Conservation (phyloP, 371 early-diverging fungal genomes). For the Haplosporangium sp. region DNA sequence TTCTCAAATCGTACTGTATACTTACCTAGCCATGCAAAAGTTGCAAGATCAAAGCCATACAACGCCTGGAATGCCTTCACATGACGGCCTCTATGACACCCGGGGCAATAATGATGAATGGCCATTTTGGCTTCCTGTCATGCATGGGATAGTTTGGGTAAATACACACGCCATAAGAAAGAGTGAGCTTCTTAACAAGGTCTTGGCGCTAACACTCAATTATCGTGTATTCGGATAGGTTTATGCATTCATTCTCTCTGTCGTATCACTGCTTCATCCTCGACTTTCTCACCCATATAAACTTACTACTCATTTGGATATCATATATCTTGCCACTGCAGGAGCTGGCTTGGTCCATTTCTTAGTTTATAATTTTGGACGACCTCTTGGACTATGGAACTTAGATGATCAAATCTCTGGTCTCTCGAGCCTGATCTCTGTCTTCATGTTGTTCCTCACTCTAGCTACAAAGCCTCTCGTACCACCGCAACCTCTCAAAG, state of each 20-base stretch:
- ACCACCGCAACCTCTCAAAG: constrained; percentile 46
- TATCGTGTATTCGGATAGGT: constrained; percentile 22
- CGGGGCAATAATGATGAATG: constrained; percentile 37
- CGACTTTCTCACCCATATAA: constrained; percentile 48
- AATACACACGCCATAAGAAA: neutral
- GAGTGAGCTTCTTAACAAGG: neutral
- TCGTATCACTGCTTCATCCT: constrained; percentile 50
- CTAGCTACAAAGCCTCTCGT: constrained; percentile 54
- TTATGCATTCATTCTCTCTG: constrained; percentile 45
- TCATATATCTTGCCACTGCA: constrained; percentile 50
- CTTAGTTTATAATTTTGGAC: constrained; percentile 38
- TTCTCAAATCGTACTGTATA: constrained; percentile 37
- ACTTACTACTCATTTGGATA: constrained; percentile 46
- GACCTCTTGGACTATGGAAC: constrained; percentile 49
- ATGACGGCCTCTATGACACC: neutral
- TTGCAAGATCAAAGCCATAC: constrained; percentile 16
- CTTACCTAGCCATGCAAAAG: constrained; percentile 38
- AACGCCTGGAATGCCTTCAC: constrained; percentile 19
- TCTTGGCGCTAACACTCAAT: neutral
- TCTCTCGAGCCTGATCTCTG: constrained; percentile 36
- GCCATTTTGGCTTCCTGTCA: constrained; percentile 54
- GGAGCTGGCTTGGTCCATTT: constrained; percentile 39
- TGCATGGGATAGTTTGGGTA: constrained; percentile 57
- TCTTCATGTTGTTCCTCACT: constrained; percentile 27
- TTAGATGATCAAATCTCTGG: constrained; percentile 50